Percentiles rank a stretch among this genome's conserved stretches.
phyloP scores from a whole-genome alignment of 2,329 filamentous ascomycete genomes.

The Pseudogymnoascus sp. region DNA sequence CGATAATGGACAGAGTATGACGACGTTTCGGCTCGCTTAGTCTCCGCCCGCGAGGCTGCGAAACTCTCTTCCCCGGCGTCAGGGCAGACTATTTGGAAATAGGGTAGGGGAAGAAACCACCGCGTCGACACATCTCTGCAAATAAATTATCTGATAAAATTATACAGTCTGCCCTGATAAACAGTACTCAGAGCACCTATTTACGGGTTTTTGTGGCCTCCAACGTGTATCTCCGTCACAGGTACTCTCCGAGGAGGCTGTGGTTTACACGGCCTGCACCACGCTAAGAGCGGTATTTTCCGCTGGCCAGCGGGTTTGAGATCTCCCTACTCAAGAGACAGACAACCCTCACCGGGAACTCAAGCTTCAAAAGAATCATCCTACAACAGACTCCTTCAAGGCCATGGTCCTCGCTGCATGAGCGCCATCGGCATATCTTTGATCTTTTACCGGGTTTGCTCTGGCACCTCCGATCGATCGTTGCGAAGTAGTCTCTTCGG shows the following conservation, averaged over 20 bases:
- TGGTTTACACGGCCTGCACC: neutral
- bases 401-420: conserved; percentile 6
- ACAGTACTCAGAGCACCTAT: neutral
- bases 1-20: conserved; percentile 5
- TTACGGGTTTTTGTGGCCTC: neutral
- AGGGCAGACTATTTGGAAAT: conserved; percentile 3
- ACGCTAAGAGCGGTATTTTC: conserved; percentile 9
- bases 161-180: neutral
- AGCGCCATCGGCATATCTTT: neutral
- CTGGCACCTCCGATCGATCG: neutral
- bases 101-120: neutral
- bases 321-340: conserved; percentile 10
- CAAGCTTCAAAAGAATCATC: conserved; percentile 9
- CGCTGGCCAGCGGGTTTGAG: conserved; percentile 10
- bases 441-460: conserved; percentile 6
- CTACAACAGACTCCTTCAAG: neutral
- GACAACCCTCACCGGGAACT: conserved; percentile 6
- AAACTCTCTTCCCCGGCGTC: conserved; percentile 5
- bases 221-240: conserved; percentile 1
- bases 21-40: conserved; percentile 8
- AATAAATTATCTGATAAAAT: neutral
- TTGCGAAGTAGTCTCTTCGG: neutral
- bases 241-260: neutral
- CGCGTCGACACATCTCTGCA: neutral
- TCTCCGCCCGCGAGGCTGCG: conserved; percentile 7